A percentile compares a stretch with the other conserved stretches of the same genome.
These are phyloP conservation scores for Amanita inopinata DNA, from an alignment of 768 basidiomycete genomes.

Conservation along the genomic window DNA sequence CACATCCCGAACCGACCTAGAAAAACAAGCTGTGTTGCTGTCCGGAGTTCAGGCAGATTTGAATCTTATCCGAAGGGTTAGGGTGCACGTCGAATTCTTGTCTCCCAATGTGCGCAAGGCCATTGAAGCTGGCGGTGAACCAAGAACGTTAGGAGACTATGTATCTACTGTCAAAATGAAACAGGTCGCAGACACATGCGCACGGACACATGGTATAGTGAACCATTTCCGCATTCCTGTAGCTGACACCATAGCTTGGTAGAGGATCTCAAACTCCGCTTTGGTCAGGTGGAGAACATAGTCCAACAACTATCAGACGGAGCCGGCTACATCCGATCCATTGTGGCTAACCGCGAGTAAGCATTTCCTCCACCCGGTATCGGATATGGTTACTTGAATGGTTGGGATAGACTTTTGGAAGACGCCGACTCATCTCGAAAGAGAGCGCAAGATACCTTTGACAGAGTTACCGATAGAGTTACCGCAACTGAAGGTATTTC, in stretches of 20 bases:
- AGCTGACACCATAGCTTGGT: background rate
- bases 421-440: slow-evolving; percentile 47
- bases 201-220: slow-evolving; percentile 54
- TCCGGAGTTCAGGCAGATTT: slow-evolving; percentile 61
- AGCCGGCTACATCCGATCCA: slow-evolving; percentile 46
- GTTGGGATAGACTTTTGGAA: slow-evolving; percentile 40
- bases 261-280: slow-evolving; percentile 54
- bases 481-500: slow-evolving; percentile 7
- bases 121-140: slow-evolving; percentile 60
- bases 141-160: slow-evolving; percentile 70
- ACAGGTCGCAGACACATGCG: slow-evolving; percentile 66
- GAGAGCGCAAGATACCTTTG: slow-evolving; percentile 50
- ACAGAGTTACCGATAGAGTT: slow-evolving; percentile 21
- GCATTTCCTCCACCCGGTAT: slow-evolving; percentile 11
- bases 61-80: slow-evolving; percentile 55
- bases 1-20: slow-evolving; percentile 53
- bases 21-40: slow-evolving; percentile 55
- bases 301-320: slow-evolving; percentile 48
- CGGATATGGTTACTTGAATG: background rate
- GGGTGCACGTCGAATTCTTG: slow-evolving; percentile 69
- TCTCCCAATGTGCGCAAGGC: slow-evolving; percentile 55
- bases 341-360: slow-evolving; percentile 38
- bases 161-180: slow-evolving; percentile 73
- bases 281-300: slow-evolving; percentile 41
- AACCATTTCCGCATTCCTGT: background rate